phyloP scores from a whole-genome alignment of 768 basidiomycete species.

The Suillus luteus region DNA sequence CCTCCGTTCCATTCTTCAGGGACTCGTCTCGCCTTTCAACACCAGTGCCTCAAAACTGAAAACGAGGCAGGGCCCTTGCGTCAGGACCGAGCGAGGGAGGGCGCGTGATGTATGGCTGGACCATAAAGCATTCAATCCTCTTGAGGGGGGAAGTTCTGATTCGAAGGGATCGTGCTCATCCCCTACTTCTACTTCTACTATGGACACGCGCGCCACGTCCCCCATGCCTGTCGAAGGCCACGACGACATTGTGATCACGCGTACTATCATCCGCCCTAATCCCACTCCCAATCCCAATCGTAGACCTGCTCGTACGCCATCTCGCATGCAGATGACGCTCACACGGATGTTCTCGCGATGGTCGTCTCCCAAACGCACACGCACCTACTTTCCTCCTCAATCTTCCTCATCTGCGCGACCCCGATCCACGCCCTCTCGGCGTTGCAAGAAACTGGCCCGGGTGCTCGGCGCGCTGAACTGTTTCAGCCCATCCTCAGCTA shows the following conservation, averaged over 20 bases:
- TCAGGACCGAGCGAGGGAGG: conserved; percentile 14
- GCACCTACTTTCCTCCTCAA: conserved; percentile 25
- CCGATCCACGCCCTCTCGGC: conserved; percentile 17
- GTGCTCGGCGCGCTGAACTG: conserved; percentile 36
- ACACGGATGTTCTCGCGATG: background rate
- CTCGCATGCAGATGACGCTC: background rate
- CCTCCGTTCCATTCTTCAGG: conserved; percentile 21
- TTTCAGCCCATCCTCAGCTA: conserved; percentile 31
- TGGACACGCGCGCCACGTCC: conserved; percentile 3
- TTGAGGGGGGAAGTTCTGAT: conserved; percentile 11
- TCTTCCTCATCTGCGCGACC: conserved; percentile 13
- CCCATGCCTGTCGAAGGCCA: conserved; percentile 24
- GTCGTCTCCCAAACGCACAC: conserved; percentile 34
- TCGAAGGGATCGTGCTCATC: background rate
- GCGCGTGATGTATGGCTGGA: conserved; percentile 26
- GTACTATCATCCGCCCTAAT: conserved; percentile 38
- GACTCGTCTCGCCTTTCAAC: conserved; percentile 14
- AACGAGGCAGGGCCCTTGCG: conserved; percentile 31
- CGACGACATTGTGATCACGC: conserved; percentile 35
- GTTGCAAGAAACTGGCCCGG: conserved; percentile 20
- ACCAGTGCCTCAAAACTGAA: conserved; percentile 15
- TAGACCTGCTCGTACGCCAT: background rate
- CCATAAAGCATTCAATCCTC: conserved; percentile 35
- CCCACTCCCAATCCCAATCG: conserved; percentile 3
- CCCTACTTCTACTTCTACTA: background rate